Evolutionary conservation across 2,329 filamentous ascomycete genomes (phyloP).

Genomic region (Geosmithia morbida): DNA sequence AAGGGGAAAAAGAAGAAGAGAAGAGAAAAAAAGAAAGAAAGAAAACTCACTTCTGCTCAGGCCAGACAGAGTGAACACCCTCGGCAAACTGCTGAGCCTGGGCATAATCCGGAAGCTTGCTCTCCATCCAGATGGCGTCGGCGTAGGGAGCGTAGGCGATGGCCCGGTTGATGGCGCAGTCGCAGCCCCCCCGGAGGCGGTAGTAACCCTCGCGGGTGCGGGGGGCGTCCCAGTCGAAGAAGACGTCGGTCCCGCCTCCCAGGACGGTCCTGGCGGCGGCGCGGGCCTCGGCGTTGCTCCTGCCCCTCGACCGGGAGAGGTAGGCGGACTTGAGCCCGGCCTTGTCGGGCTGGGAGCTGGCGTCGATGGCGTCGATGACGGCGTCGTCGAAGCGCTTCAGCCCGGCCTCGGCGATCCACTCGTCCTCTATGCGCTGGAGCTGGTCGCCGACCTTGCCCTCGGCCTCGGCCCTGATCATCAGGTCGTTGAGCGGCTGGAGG

Average conservation of each 20-base stretch:
- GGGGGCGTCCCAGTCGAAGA: conserved; percentile 92
- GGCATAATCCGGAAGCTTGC: conserved; percentile 79
- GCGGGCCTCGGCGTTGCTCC: conserved; percentile 71
- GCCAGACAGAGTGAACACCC: conserved; percentile 87
- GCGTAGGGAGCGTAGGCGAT: conserved; percentile 86
- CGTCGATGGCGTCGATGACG: conserved; percentile 68
- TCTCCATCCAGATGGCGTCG: conserved; percentile 99
- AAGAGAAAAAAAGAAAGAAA: too few species aligned
- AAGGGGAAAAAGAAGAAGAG: too few species aligned
- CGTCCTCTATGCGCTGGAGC: conserved; percentile 84
- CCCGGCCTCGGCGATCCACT: conserved; percentile 64
- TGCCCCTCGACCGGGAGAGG: conserved; percentile 55
- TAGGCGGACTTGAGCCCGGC: conserved; percentile 52
- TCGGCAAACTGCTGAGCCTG: conserved; percentile 90
- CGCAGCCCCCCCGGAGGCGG: conserved; percentile 78
- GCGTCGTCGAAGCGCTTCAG: conserved; percentile 87
- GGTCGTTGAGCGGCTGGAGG: conserved; percentile 72
- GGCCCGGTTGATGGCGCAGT: conserved; percentile 81
- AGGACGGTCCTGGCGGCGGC: conserved; percentile 64
- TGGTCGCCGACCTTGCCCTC: conserved; percentile 66
- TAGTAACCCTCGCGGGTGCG: conserved; percentile 93
- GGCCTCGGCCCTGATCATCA: conserved; percentile 77
- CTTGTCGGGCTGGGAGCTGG: conserved; percentile 54
- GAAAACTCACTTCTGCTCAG: conserved; percentile 98
- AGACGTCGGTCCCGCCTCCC: conserved; percentile 61